Percentiles rank a stretch among this genome's conserved stretches.
Evolutionary conservation across 371 early-diverging fungal genomes (phyloP).

Genomic region (Mortierella sp.): DNA sequence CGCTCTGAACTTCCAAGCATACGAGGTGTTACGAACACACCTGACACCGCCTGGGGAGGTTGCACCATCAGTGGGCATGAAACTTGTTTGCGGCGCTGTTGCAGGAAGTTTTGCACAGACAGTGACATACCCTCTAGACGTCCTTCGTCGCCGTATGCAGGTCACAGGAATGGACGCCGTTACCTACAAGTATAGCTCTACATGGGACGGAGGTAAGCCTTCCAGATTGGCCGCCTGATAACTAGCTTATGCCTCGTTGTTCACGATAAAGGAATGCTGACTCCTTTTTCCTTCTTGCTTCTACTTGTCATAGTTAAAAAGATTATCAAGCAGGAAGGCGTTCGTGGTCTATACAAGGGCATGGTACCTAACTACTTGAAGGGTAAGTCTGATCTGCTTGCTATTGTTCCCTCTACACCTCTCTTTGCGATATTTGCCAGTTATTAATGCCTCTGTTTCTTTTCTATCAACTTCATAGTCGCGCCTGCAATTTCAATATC

Average conservation of each 20-base stretch:
- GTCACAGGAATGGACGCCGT: slow-evolving; percentile 85
- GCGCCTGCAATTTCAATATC: slow-evolving; percentile 91
- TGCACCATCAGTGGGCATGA: slow-evolving; percentile 72
- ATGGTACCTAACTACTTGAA: slow-evolving; percentile 86
- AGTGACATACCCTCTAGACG: slow-evolving; percentile 92
- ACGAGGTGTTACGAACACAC: slow-evolving; percentile 81
- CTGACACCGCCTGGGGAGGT: slow-evolving; percentile 76
- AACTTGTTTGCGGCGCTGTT: slow-evolving; percentile 88
- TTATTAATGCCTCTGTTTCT: not conserved
- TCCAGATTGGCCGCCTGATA: not conserved
- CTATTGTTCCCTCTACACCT: not conserved
- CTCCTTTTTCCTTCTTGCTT: not conserved
- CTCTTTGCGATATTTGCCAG: not conserved
- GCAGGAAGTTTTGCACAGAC: slow-evolving; percentile 94
- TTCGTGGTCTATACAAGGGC: slow-evolving; percentile 84
- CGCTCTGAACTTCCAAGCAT: slow-evolving; percentile 88
- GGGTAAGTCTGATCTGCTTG: slow-evolving; percentile 36
- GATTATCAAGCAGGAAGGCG: slow-evolving; percentile 82
- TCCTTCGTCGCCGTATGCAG: slow-evolving; percentile 89
- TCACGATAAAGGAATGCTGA: not conserved
- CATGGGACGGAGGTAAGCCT: slow-evolving; percentile 74
- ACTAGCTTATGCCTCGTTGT: no score
- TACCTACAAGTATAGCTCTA: slow-evolving; percentile 79
- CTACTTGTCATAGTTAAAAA: slow-evolving; percentile 48
- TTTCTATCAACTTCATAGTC: slow-evolving; percentile 43